Percentiles rank a stretch among this genome's conserved stretches.
phyloP scores from a whole-genome alignment of 2,329 filamentous ascomycete species.

The Beauveria sp. region DNA sequence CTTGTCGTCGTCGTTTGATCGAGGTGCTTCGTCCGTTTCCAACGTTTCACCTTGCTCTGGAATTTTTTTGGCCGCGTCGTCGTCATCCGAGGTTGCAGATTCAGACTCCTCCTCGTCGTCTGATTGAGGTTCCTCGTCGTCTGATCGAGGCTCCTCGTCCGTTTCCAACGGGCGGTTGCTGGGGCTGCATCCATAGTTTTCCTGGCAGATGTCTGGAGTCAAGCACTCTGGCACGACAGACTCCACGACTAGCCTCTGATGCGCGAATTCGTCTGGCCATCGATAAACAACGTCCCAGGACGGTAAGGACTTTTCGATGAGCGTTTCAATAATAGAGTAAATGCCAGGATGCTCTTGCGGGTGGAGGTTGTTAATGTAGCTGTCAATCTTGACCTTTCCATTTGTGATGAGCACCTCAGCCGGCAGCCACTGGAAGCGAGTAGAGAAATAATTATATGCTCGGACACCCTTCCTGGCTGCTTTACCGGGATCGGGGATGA shows the following conservation, averaged over 20 bases:
- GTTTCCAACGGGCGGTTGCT: slow-evolving; percentile 15
- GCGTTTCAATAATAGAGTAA: slow-evolving; percentile 32
- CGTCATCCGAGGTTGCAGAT: too few relatives aligned
- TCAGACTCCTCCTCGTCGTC: too few relatives aligned
- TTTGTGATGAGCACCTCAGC: slow-evolving; percentile 36
- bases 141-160: slow-evolving; percentile 10
- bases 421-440: slow-evolving; percentile 39
- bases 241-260: slow-evolving; percentile 17
- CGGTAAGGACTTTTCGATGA: slow-evolving; percentile 31
- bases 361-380: slow-evolving; percentile 48
- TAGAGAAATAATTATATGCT: too few relatives aligned
- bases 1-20: too few relatives aligned
- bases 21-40: slow-evolving; percentile 13
- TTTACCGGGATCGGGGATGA: too few relatives aligned
- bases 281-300: slow-evolving; percentile 35
- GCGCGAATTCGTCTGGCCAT: slow-evolving; percentile 21
- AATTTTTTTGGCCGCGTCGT: not conserved
- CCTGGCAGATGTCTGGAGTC: not conserved
- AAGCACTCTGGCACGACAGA: not conserved
- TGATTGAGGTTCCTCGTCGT: too few relatives aligned
- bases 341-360: slow-evolving; percentile 29
- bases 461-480: too few relatives aligned
- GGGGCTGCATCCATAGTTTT: slow-evolving; percentile 14
- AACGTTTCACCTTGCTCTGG: slow-evolving; percentile 18
- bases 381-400: slow-evolving; percentile 31